phyloP scores from a whole-genome alignment of 805 yeast genomes.

The Cyberlindnera amylophila region DNA sequence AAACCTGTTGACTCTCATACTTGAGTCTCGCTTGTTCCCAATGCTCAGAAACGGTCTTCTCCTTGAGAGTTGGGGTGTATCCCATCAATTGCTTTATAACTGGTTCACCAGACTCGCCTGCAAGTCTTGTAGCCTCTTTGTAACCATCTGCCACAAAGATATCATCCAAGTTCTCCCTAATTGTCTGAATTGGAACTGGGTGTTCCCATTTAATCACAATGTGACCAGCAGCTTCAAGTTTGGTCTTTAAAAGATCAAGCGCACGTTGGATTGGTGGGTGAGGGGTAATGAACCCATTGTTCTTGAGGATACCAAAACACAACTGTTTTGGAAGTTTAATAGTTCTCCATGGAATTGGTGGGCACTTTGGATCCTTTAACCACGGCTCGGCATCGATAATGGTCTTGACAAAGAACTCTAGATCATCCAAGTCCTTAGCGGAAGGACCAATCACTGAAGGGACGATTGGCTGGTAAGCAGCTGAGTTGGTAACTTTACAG shows the following conservation, averaged over 20 bases:
- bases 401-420: slow-evolving; percentile 32
- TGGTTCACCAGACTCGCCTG: slow-evolving; percentile 11
- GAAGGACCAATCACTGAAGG: slow-evolving; percentile 48
- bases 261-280: slow-evolving; percentile 51
- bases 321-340: slow-evolving; percentile 33
- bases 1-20: slow-evolving; percentile 33
- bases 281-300: slow-evolving; percentile 43
- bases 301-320: slow-evolving; percentile 36
- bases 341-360: slow-evolving; percentile 30
- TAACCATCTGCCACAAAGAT: slow-evolving; percentile 12
- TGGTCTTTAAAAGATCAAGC: slow-evolving; percentile 29
- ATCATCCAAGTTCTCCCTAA: slow-evolving; percentile 1
- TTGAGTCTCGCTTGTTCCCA: slow-evolving; percentile 39
- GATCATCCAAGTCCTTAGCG: slow-evolving; percentile 32
- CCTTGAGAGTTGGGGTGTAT: slow-evolving; percentile 13
- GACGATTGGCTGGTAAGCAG: slow-evolving; percentile 47
- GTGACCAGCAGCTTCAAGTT: slow-evolving; percentile 35
- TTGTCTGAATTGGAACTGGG: slow-evolving; percentile 6
- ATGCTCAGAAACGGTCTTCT: slow-evolving; percentile 28
- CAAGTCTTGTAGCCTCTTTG: neutral
- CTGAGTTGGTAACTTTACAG: slow-evolving; percentile 21
- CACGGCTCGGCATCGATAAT: slow-evolving; percentile 37
- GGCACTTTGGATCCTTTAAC: slow-evolving; percentile 37
- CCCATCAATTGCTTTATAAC: slow-evolving; percentile 25
- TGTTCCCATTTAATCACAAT: slow-evolving; percentile 34